These are phyloP conservation scores for Rhinocladiella mackenziei DNA, from an alignment of 2,329 filamentous ascomycete genomes.

Conservation along the genomic window DNA sequence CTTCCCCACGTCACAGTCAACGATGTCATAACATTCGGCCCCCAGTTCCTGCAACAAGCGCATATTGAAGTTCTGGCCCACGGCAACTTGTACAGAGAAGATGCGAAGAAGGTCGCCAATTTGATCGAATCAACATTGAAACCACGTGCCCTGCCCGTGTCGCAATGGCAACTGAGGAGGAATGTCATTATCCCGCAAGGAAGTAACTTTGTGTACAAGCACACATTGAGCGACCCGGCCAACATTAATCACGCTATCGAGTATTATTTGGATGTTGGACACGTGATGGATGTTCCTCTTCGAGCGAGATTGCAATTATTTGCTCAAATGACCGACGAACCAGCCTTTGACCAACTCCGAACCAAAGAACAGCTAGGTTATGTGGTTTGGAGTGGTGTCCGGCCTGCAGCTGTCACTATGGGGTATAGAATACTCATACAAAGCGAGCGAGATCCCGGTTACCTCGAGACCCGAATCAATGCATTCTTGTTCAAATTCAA, in stretches of 20 bases:
- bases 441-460: slow-evolving; percentile 78
- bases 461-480: slow-evolving; percentile 83
- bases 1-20: slow-evolving; percentile 69
- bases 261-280: slow-evolving; percentile 68
- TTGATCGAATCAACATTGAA: slow-evolving; percentile 74
- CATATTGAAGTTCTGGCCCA: slow-evolving; percentile 86
- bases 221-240: slow-evolving; percentile 73
- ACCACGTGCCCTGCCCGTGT: slow-evolving; percentile 66
- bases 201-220: slow-evolving; percentile 78
- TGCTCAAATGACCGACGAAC: slow-evolving; percentile 87
- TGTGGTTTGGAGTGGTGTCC: slow-evolving; percentile 80
- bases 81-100: slow-evolving; percentile 91
- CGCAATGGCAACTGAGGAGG: slow-evolving; percentile 75
- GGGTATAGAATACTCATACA: slow-evolving; percentile 89
- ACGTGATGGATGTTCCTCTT: slow-evolving; percentile 62
- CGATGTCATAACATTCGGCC: slow-evolving; percentile 72
- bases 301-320: slow-evolving; percentile 76
- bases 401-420: slow-evolving; percentile 69
- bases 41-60: slow-evolving; percentile 74
- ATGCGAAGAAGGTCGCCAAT: slow-evolving; percentile 79
- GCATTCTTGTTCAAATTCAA: slow-evolving; percentile 70
- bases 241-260: slow-evolving; percentile 88
- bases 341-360: slow-evolving; percentile 86
- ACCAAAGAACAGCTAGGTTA: slow-evolving; percentile 96
- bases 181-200: slow-evolving; percentile 74